Base-by-base conservation (phyloP, 1,284 basidiomycete genomes). In the Cystobasidium sp. region DNA sequence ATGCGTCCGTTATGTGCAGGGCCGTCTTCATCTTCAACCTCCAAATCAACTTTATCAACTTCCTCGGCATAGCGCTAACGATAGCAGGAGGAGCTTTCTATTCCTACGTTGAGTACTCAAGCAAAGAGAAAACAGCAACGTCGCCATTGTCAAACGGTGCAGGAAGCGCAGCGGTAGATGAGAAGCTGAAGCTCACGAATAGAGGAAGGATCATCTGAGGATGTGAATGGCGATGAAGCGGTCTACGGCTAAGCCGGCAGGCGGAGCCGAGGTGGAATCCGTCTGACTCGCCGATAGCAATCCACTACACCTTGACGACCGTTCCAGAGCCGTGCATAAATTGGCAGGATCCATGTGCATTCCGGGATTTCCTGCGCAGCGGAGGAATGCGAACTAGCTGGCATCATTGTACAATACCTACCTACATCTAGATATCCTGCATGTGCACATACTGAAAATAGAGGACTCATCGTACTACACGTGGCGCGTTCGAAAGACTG, bases 11-110 rank as follows among this genome's bases (percentile, higher is more conserved):
- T 39, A 14, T 47, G 10, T 20, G 37, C 63, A 73, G 70, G 22
- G 70, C 70, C 18, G 70, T 73, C n/a, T 44, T 66, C 22, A 24
- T 73, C 39, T 97, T 97, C 83, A 84, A 94, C 80, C 83, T 96
- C 58, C 87, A 87, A 12, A 92, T 97, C 81, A 91, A 89, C 56
- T 84, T 86, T 39, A 86, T 86, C 74, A 97, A 97, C 80, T 88
- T 87, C 18, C 77, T 91, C 43, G 94, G 94, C 0, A 94, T 97
- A 75, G 63, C 86, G 12, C 83, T 95, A 69, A 96, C 94, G 4
- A 86, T 97, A 3, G 76, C 87, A 6, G 94, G 94, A 41, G 93
- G 94, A 12, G 92, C 88, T 22, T 78, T 43, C 53, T 75, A 70
- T 59, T 73, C 70, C 16, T 73, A 73, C 43, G 61, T 68, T 24